These are phyloP conservation scores for Lecanicillium sp. DNA, from an alignment of 2,329 filamentous ascomycete genomes.

Conservation along the genomic window DNA sequence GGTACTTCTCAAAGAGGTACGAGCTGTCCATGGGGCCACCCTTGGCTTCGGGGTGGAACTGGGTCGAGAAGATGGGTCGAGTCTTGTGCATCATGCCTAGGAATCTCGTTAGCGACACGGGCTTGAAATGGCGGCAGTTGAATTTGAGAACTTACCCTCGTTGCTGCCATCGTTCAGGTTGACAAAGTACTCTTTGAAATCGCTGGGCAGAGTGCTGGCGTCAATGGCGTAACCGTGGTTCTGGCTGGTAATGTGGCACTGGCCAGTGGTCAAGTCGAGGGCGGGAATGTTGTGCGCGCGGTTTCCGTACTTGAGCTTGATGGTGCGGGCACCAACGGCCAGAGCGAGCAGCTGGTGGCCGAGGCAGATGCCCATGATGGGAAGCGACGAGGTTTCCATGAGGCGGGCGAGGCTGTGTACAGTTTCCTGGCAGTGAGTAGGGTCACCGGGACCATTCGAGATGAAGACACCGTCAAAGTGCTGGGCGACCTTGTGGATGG, in stretches of 20 bases:
- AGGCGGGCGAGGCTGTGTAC: slow-evolving; percentile 86
- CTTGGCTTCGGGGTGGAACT: slow-evolving; percentile 98
- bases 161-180: slow-evolving; percentile 98
- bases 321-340: slow-evolving; percentile 77
- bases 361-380: slow-evolving; percentile 96
- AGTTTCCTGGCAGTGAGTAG: slow-evolving; percentile 90
- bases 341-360: slow-evolving; percentile 93
- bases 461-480: slow-evolving; percentile 99
- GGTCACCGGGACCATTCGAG: slow-evolving; percentile 96
- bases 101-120: slow-evolving; percentile 3
- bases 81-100: slow-evolving; percentile 83
- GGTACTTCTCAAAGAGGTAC: slow-evolving; percentile 94
- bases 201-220: slow-evolving; percentile 65
- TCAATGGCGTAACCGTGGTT: slow-evolving; percentile 98
- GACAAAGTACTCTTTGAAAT: slow-evolving; percentile 98
- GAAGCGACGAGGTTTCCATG: slow-evolving; percentile 84
- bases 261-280: slow-evolving; percentile 86
- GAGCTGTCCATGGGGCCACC: slow-evolving; percentile 92
- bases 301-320: slow-evolving; percentile 99
- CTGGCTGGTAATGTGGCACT: slow-evolving; percentile 97
- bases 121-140: too few species aligned
- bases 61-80: slow-evolving; percentile 93
- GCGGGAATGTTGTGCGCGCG: slow-evolving; percentile 97
- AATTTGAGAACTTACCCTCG: slow-evolving; percentile 51
- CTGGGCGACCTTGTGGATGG: slow-evolving; percentile 94